A percentile compares a stretch with the other conserved stretches of the same genome.
Evolutionary conservation across 2,329 filamentous ascomycete genomes (phyloP).

Genomic region (Achaetomium macrosporum): DNA sequence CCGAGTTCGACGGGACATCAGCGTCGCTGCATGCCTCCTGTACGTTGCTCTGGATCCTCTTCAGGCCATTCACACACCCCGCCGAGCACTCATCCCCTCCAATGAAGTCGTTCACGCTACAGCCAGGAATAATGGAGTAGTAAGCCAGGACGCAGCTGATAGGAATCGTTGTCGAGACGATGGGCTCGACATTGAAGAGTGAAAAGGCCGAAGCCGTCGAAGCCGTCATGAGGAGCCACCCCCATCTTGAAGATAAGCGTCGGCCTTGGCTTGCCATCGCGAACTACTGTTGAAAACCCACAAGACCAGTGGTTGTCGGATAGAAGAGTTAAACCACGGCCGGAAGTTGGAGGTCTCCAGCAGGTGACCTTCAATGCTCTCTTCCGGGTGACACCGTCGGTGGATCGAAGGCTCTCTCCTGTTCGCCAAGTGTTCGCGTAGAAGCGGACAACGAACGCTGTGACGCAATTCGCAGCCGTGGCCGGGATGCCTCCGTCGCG

Average conservation of each 20-base stretch:
- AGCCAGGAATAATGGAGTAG: constrained; percentile 36
- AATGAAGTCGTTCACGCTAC: constrained; percentile 33
- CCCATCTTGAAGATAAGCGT: constrained; percentile 5
- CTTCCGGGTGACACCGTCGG: constrained; percentile 2
- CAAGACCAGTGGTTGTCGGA: background rate
- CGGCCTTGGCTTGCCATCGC: constrained; percentile 13
- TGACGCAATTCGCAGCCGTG: background rate
- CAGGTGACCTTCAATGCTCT: background rate
- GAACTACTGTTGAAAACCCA: background rate
- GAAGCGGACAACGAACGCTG: background rate
- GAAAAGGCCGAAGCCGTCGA: constrained; percentile 28
- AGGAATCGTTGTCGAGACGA: constrained; percentile 34
- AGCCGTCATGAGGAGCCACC: constrained; percentile 17
- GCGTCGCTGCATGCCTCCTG: constrained; percentile 68
- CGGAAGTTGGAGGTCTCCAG: background rate
- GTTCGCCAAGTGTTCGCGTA: background rate
- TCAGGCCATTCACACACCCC: constrained; percentile 49
- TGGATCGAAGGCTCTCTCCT: background rate
- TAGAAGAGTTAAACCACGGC: background rate
- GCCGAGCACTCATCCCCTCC: constrained; percentile 33
- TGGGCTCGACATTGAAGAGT: constrained; percentile 37
- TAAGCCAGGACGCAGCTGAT: constrained; percentile 38
- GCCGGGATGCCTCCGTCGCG: background rate
- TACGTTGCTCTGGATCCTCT: constrained; percentile 70
- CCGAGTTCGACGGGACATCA: constrained; percentile 40